Percentiles rank a stretch among this genome's conserved stretches.
These are phyloP conservation scores for Metschnikowia gelsemii DNA, from an alignment of 805 yeast genomes.

Conservation along the genomic window DNA sequence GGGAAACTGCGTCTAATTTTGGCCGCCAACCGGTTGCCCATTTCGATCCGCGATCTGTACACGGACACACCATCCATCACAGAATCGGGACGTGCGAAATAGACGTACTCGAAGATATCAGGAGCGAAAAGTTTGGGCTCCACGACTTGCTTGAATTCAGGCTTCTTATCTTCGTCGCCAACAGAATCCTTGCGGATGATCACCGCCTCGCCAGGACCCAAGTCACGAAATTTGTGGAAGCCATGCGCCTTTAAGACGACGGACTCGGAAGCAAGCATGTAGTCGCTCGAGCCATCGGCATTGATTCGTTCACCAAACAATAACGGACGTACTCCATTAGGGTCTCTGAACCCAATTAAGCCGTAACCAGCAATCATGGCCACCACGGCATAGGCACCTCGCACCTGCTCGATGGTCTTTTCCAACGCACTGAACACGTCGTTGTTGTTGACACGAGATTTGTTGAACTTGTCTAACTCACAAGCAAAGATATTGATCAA, in stretches of 20 bases:
- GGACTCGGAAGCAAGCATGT: constrained; percentile 93
- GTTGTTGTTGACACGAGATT: constrained; percentile 85
- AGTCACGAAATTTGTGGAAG: constrained; percentile 73
- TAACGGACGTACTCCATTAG: constrained; percentile 93
- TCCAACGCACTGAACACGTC: constrained; percentile 85
- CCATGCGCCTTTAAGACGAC: constrained; percentile 94
- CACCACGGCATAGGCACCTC: constrained; percentile 97
- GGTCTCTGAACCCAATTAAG: constrained; percentile 92
- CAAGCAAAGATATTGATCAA: constrained; percentile 87
- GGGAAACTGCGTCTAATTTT: constrained; percentile 52
- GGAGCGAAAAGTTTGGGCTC: constrained; percentile 81
- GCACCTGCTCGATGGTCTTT: constrained; percentile 75
- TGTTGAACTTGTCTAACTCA: constrained; percentile 86
- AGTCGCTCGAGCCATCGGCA: constrained; percentile 69
- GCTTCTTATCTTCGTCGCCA: constrained; percentile 41
- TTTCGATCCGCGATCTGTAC: constrained; percentile 84
- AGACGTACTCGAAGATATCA: constrained; percentile 94
- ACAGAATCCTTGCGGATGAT: constrained; percentile 74
- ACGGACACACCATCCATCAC: constrained; percentile 96
- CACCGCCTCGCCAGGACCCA: constrained; percentile 95
- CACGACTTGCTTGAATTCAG: constrained; percentile 85
- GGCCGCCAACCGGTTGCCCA: constrained; percentile 88
- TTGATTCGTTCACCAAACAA: constrained; percentile 78
- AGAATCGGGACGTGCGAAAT: constrained; percentile 96
- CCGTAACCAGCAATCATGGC: constrained; percentile 97